These are phyloP conservation scores for Pistacia vera DNA, from an alignment of 345 rosid species.

Conservation along the genomic window DNA sequence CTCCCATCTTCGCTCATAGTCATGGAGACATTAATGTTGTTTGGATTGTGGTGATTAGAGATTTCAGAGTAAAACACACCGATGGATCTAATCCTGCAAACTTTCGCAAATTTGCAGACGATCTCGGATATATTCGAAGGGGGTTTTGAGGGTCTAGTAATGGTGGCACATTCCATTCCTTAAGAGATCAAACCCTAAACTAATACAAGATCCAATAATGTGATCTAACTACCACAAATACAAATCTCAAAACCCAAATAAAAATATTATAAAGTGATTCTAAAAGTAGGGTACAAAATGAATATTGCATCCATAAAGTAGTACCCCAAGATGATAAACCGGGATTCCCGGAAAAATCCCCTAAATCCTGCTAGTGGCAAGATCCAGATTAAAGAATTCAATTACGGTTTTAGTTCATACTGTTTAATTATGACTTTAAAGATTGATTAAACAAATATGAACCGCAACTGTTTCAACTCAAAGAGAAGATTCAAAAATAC, in stretches of 20 bases:
- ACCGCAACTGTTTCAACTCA: not conserved
- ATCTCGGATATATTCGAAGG: constrained; percentile 52
- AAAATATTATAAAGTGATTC: not conserved
- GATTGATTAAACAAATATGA: not conserved
- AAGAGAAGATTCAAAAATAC: not conserved
- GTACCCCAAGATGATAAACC: not conserved
- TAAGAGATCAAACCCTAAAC: not conserved
- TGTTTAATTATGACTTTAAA: not conserved
- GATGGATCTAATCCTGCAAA: constrained; percentile 60
- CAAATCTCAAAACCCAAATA: not conserved
- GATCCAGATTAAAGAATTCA: constrained; percentile 15
- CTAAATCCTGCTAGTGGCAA: constrained; percentile 14
- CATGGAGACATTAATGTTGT: constrained; percentile 7
- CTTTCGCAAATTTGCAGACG: constrained; percentile 58
- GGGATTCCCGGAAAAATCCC: constrained; percentile 17
- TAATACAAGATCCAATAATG: constrained; percentile 1
- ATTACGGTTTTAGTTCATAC: constrained; percentile 14
- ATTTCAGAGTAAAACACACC: constrained; percentile 52
- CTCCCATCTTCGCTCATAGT: constrained; percentile 31
- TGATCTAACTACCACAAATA: not conserved
- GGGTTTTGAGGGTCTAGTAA: constrained; percentile 35
- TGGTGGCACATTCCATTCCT: constrained; percentile 45
- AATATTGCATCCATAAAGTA: constrained; percentile 3
- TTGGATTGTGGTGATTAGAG: constrained; percentile 22
- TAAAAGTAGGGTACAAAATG: not conserved